Base-by-base conservation (phyloP, 164 flowering plant species). In the Nelumbo lutea region DNA sequence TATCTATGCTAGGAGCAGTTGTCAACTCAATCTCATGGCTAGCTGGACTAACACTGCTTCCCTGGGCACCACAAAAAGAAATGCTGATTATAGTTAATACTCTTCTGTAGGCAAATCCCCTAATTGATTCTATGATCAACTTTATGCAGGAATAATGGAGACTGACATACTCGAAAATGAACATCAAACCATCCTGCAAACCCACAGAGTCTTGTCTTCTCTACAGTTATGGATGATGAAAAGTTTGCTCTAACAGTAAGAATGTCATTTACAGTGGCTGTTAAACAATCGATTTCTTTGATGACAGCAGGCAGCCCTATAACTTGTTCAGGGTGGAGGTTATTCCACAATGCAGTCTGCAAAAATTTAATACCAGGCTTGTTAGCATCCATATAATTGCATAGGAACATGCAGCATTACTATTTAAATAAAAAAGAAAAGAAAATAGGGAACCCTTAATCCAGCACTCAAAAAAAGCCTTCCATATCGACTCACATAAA, bases 101-200 rank as follows among this genome's bases (percentile, higher is more conserved):
- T 53, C 56, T 40, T 53, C 3, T 15, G 61, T 27, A 42, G 42
- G 42, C 65, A 65, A 42, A 70, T 43, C 56, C 56, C 61, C 41
- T 13, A 39, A 50, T 9, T 27, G 10, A 61, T 8, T 6, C 9
- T n/a, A 51, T 40, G 44, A 40, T 5, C 39, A 8, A 56, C 8
- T 39, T 57, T 45, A 67, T 48, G 11, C 64, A 46, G 67, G 43
- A 4, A 42, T 38, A 48, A 6, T 38, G 15, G 40, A 63, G 39
- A 61, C 47, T 42, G 14, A 77, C 89, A 73, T 79, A 95, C 99
- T 68, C 91, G 87, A 72, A 95, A 95, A 76, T 90, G 98, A 67
- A 95, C 99, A 82, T 95, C 99, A 82, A 95, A 95, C 99, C 99
- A 92, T 68, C 99, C 99, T 41, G 78, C 86, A 78, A 87, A 89